Base-by-base conservation (phyloP, 352 stramenopile species). In the Pythium coloratum region DNA sequence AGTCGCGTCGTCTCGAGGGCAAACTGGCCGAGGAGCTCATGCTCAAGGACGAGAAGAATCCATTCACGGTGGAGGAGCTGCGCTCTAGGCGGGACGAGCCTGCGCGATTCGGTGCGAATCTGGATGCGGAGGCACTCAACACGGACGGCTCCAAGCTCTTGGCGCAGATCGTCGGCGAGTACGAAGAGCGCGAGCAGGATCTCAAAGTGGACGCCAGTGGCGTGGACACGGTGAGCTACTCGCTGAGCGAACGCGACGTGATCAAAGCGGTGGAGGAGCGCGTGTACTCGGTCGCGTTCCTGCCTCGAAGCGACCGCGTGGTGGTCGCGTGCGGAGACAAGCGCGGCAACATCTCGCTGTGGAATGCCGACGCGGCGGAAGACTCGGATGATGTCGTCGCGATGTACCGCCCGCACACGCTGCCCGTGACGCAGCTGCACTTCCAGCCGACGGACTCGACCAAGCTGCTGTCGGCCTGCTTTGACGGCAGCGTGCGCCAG, bases 211-310 rank as follows among this genome's bases (percentile, higher is more conserved):
- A 88, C 46, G 53, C 76, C 1, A 66, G 34, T 6, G 78, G 77
- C 16, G 66, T 91, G 0, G 73, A 86, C 5, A 68, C 71, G 0
- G 65, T 90, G 20, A 33, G 55, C 12, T 96, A 93, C 53, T 46
- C 66, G 1, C 55, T 96, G 28, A 51, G 63, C 16, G 64, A 75
- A 18, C 53, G 71, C 0, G 88, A 94, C 73, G 75, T 96, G 4
- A 77, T 82, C 42, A 96, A 96, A 68, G 83, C 86, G 1, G 67
- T 80, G 16, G 74, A 86, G 16, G 79, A 91, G 58, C 81, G 89
- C 38, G 78, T 97, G 33, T 96, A 92, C 54, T 84, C 85, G 5
- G 69, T 96, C 30, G 81, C 78, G 18, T 89, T 96, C 72, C 86
- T 92, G 44, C 86, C 86, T 7, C 82, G 81, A 40, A 58, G 67